A percentile compares a stretch with the other conserved stretches of the same genome.
Evolutionary conservation across 2,329 filamentous ascomycete species (phyloP).

Genomic region (Pseudohalonectria lignicola): DNA sequence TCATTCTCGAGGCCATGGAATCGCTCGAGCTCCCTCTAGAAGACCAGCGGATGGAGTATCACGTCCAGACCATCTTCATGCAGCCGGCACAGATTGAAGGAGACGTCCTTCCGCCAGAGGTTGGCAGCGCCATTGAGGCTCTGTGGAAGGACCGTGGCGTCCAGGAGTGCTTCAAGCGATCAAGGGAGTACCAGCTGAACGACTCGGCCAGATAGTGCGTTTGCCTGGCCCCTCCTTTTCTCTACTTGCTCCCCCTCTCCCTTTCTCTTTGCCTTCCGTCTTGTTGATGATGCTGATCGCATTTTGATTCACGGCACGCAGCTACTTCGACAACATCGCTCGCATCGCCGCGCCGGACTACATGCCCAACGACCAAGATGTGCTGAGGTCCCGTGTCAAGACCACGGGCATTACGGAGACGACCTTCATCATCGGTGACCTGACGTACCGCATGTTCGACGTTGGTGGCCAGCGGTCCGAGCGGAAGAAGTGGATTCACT

Average conservation of each 20-base stretch:
- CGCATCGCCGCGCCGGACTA: constrained; percentile 87
- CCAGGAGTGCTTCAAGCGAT: constrained; percentile 90
- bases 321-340: constrained; percentile 92
- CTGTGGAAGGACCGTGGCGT: constrained; percentile 90
- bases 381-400: constrained; percentile 92
- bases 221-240: not conserved
- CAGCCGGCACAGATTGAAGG: constrained; percentile 94
- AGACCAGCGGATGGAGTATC: constrained; percentile 88
- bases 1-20: constrained; percentile 60
- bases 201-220: constrained; percentile 90
- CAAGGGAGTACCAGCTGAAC: constrained; percentile 91
- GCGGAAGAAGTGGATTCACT: constrained; percentile 99
- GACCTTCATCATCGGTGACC: constrained; percentile 86
- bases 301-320: constrained; percentile 25
- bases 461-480: constrained; percentile 92
- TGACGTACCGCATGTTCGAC: constrained; percentile 96
- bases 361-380: constrained; percentile 90
- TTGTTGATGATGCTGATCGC: not conserved
- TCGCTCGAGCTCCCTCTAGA: constrained; percentile 70
- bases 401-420: constrained; percentile 97
- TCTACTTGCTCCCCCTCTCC: constrained; percentile 1
- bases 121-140: constrained; percentile 83
- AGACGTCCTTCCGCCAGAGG: constrained; percentile 86
- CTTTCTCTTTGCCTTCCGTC: not conserved
- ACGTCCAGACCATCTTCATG: constrained; percentile 96